Base-by-base conservation (phyloP, 1,284 basidiomycete genomes). In the Apiotrichum montevideense region DNA sequence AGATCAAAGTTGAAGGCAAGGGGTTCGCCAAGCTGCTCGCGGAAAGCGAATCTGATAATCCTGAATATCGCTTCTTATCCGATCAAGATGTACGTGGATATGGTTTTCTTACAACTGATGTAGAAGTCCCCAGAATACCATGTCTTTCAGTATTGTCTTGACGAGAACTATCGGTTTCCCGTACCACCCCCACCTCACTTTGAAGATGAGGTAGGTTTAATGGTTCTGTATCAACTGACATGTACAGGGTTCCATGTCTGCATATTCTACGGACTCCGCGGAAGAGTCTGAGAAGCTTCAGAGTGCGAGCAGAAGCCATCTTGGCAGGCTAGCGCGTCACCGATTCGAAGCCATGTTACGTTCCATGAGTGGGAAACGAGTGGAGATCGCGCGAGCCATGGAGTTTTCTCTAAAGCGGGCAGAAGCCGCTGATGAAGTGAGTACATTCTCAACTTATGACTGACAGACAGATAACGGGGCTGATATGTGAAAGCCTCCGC, bases 361-460 rank as follows among this genome's bases (percentile, higher is more conserved):
- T 15, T 84, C 83, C 5, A 78, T 98, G 66, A 87, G 85, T 11
- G 90, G 91, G 3, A 87, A 88, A 64, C 80, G 93, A 54, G 91
- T 89, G 8, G 90, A 95, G 71, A 85, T 98, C 42, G 96, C 91
- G 21, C 82, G 91, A 21, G 90, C 88, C 59, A 99, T 98, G 92
- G 84, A 88, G 11, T 98, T 98, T 71, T 91, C 92, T 56, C 80
- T 98, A 48, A 90, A 94, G 71, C 90, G 95, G 67, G 93, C 95
- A 1, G 90, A 96, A 73, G 90, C 90, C 7, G 90, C 92, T 14
- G 85, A 87, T 57, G 91, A 95, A 79, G 91, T 90, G 67, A 42
- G 5, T 13, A 13, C 2, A 32, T 29, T 40, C 37, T 39, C 9
- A 21, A 8, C 6, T 32, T 34, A 9, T 42, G 11, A 15, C 11